A percentile compares a stretch with the other conserved stretches of the same genome.
Conservation (phyloP, 805 yeast species). For the Lipomyces spencermartinsiae region DNA sequence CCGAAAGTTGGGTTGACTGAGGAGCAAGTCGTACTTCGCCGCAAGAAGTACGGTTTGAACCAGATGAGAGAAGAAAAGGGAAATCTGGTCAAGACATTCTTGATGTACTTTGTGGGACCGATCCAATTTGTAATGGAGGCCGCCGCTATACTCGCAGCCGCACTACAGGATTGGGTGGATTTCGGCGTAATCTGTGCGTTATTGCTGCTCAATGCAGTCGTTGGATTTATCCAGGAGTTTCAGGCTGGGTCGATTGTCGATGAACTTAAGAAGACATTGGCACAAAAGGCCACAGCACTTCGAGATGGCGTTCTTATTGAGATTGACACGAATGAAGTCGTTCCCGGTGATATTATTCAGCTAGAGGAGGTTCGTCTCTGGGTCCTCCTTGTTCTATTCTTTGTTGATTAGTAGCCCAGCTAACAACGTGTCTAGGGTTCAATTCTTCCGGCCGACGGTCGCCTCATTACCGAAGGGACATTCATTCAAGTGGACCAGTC, state of each 20-base stretch:
- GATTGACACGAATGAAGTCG: slow-evolving; percentile 80
- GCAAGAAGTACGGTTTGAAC: slow-evolving; percentile 88
- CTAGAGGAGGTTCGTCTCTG: slow-evolving; percentile 55
- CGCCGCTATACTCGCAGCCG: slow-evolving; percentile 93
- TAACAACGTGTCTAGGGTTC: slow-evolving; percentile 70
- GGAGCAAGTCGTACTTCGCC: slow-evolving; percentile 78
- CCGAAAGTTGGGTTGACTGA: slow-evolving; percentile 74
- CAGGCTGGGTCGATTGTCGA: slow-evolving; percentile 98
- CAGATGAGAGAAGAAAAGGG: slow-evolving; percentile 89
- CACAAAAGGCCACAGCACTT: slow-evolving; percentile 82
- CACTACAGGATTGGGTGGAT: slow-evolving; percentile 97
- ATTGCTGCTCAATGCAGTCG: slow-evolving; percentile 82
- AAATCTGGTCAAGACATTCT: slow-evolving; percentile 74
- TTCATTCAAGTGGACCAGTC: slow-evolving; percentile 94
- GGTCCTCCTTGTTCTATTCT: background rate
- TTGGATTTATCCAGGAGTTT: slow-evolving; percentile 95
- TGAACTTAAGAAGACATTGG: slow-evolving; percentile 91
- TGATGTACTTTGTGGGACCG: slow-evolving; percentile 90
- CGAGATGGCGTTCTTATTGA: slow-evolving; percentile 80
- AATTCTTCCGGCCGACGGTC: slow-evolving; percentile 92
- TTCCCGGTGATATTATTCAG: slow-evolving; percentile 92
- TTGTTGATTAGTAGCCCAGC: background rate
- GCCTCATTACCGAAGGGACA: slow-evolving; percentile 83
- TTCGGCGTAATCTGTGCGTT: slow-evolving; percentile 94
- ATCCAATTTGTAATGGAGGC: slow-evolving; percentile 96